Evolutionary conservation across 257 asterid species (phyloP).

Genomic region (Solanum verrucosum): DNA sequence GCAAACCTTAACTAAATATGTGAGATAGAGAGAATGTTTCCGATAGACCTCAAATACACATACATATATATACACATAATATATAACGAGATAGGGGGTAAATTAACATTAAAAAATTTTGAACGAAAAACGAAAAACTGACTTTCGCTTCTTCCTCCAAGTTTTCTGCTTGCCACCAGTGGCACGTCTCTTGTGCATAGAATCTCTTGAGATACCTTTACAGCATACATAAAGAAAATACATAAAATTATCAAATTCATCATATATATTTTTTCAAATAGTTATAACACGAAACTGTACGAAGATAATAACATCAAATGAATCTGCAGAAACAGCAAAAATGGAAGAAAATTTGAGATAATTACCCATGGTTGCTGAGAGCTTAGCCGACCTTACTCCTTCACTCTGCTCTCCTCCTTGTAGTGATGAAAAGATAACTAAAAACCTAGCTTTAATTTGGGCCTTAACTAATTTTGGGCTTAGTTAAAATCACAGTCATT

Average conservation of each 20-base stretch:
- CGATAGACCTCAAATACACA: no score
- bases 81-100: neutral
- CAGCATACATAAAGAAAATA: neutral
- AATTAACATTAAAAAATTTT: neutral
- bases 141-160: constrained; percentile 31
- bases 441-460: neutral
- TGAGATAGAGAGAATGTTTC: neutral
- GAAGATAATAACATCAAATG: neutral
- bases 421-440: neutral
- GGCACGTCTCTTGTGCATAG: constrained; percentile 18
- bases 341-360: neutral
- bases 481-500: neutral
- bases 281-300: neutral
- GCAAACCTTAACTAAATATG: neutral
- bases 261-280: neutral
- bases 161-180: neutral
- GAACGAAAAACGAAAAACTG: neutral
- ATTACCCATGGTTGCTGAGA: neutral
- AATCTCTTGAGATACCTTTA: constrained; percentile 24
- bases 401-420: neutral
- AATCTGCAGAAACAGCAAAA: neutral
- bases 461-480: neutral
- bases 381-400: neutral
- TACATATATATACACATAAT: neutral
- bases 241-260: neutral